A percentile compares a stretch with the other conserved stretches of the same genome.
These are phyloP conservation scores for Excoecaria agallocha DNA, from an alignment of 345 rosid species.

Conservation along the genomic window DNA sequence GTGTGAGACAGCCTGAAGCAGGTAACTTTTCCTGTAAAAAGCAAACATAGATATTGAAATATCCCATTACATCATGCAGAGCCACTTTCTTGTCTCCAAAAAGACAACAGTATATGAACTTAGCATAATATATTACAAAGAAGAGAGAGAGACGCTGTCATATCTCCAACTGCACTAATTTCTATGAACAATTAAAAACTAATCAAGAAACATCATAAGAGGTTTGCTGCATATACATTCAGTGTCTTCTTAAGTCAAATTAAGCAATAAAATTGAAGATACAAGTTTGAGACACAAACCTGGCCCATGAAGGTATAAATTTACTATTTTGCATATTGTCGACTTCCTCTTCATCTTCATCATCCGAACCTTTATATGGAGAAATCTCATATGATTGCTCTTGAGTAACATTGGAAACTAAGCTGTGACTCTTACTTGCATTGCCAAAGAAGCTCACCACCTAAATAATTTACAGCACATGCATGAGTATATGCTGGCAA, in stretches of 20 bases:
- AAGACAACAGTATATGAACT: background rate
- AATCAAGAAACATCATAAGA: background rate
- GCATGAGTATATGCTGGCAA: constrained; percentile 13
- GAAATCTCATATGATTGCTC: constrained; percentile 85
- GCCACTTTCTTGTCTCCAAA: background rate
- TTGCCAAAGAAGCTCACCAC: constrained; percentile 15
- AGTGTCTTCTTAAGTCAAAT: background rate
- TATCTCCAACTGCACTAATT: constrained; percentile 1
- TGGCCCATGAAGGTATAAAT: constrained; percentile 84
- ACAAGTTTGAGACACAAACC: constrained; percentile 41
- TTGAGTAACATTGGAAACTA: constrained; percentile 11
- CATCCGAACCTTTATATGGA: constrained; percentile 85
- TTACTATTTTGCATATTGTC: constrained; percentile 47
- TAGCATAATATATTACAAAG: background rate
- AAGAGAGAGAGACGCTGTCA: background rate
- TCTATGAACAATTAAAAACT: background rate
- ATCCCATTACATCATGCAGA: background rate
- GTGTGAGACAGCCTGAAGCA: constrained; percentile 39
- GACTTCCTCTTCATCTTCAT: constrained; percentile 73
- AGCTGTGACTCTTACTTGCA: constrained; percentile 23
- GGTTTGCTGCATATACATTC: background rate
- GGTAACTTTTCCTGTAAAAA: constrained; percentile 50
- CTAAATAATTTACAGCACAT: constrained; percentile 26
- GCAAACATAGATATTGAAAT: background rate
- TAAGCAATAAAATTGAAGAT: background rate